Evolutionary conservation across 1,284 basidiomycete species (phyloP).

Genomic region (Porodaedalea pini): DNA sequence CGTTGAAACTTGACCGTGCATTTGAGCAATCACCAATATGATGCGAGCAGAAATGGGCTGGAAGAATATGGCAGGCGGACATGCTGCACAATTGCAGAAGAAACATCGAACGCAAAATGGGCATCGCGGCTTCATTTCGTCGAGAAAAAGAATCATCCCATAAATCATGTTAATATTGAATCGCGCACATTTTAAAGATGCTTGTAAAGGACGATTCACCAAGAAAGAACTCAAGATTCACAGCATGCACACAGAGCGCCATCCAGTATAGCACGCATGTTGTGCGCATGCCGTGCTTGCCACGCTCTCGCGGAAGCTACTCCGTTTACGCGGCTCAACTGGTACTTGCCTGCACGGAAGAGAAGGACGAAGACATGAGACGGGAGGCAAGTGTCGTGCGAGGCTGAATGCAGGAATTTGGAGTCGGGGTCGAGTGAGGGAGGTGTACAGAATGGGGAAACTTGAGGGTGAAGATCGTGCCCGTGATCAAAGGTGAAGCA

Average conservation of each 20-base stretch:
- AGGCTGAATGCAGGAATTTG: background rate
- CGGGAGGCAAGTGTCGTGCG: constrained; percentile 21
- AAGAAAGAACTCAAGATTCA: constrained; percentile 27
- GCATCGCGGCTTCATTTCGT: constrained; percentile 27
- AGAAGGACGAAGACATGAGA: constrained; percentile 28
- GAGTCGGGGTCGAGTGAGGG: background rate
- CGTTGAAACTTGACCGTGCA: background rate
- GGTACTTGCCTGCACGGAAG: constrained; percentile 20
- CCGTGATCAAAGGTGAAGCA: background rate
- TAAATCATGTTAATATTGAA: background rate
- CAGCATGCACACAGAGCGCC: too few species aligned
- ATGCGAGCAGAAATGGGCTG: constrained; percentile 25
- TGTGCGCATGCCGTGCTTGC: background rate
- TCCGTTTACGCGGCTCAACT: background rate
- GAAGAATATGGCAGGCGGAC: constrained; percentile 29
- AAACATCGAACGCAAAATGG: constrained; percentile 29
- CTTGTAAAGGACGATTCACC: constrained; percentile 21
- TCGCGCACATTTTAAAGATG: background rate
- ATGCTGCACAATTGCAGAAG: constrained; percentile 23
- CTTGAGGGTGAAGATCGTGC: background rate
- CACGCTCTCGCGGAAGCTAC: constrained; percentile 6
- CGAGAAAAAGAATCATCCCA: background rate
- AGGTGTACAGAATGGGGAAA: background rate
- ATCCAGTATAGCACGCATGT: constrained; percentile 28
- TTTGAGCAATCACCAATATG: background rate